Conservation (phyloP, 768 basidiomycete genomes). For the Auricularia sp. region DNA sequence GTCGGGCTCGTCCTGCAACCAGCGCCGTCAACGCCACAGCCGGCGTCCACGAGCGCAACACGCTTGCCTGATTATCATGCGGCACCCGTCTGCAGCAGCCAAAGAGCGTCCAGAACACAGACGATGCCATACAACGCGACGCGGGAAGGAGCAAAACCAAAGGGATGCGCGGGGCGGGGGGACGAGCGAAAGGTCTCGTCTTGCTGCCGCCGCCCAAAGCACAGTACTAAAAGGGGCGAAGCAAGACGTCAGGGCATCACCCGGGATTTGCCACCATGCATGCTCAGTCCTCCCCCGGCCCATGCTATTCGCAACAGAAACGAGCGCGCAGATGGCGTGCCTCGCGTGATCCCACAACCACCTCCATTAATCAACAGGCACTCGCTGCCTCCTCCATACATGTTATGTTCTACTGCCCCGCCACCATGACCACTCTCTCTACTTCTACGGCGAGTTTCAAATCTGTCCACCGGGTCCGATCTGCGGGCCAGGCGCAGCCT, state of each 20-base stretch:
- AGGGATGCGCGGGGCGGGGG: neutral
- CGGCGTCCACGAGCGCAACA: neutral
- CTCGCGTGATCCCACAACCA: neutral
- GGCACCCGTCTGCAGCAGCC: neutral
- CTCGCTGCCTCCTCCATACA: neutral
- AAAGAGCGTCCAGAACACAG: neutral
- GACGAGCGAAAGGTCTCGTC: too few species aligned
- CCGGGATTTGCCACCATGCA: neutral
- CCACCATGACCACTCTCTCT: neutral
- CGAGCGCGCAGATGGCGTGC: neutral
- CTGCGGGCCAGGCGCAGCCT: slow-evolving; percentile 19
- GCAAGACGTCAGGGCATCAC: neutral
- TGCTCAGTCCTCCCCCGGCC: neutral
- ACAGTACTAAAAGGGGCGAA: neutral
- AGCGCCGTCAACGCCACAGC: neutral
- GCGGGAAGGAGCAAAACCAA: neutral
- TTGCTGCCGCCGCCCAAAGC: too few species aligned
- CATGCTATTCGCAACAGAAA: neutral
- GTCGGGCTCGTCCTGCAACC: neutral
- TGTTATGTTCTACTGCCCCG: neutral
- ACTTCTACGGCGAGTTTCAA: neutral
- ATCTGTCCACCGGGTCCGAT: slow-evolving; percentile 17
- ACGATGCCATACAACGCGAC: neutral
- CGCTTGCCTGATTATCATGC: neutral
- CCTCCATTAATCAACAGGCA: neutral